Conservation (phyloP, 306 rosid species). For the Fagus sylvatica region DNA sequence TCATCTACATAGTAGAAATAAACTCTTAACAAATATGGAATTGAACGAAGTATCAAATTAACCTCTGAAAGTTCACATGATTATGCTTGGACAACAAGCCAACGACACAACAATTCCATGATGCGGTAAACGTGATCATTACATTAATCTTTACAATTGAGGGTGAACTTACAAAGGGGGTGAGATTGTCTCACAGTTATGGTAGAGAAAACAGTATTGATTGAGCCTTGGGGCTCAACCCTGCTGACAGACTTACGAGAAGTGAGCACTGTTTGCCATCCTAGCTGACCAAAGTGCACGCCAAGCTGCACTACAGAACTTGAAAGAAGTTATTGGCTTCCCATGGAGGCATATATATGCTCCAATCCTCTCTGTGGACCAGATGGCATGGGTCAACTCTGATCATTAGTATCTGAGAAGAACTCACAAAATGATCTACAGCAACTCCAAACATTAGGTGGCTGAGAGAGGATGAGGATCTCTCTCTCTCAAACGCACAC, state of each 20-base stretch:
- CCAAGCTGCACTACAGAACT: background rate
- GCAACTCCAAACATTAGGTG: background rate
- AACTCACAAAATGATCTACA: background rate
- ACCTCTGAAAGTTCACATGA: background rate
- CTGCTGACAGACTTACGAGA: conserved; percentile 48
- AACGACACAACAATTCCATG: background rate
- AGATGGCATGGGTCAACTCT: background rate
- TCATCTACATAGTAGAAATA: background rate
- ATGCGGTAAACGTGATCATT: background rate
- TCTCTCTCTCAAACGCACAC: background rate
- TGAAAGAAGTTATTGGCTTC: conserved; percentile 14
- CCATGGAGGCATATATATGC: conserved; percentile 21
- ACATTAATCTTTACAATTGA: background rate
- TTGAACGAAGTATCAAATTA: background rate
- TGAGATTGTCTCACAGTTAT: background rate
- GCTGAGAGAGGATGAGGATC: background rate
- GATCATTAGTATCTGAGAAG: background rate
- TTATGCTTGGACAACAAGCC: background rate
- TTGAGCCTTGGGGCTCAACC: background rate
- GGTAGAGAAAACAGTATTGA: background rate
- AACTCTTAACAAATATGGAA: background rate
- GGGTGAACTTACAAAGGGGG: conserved; percentile 1
- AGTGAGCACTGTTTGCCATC: conserved; percentile 38
- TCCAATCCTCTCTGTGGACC: background rate
- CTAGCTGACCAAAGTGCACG: conserved; percentile 1